These are phyloP conservation scores for Rusavskia elegans DNA, from an alignment of 495 filamentous ascomycete species.

Conservation along the genomic window DNA sequence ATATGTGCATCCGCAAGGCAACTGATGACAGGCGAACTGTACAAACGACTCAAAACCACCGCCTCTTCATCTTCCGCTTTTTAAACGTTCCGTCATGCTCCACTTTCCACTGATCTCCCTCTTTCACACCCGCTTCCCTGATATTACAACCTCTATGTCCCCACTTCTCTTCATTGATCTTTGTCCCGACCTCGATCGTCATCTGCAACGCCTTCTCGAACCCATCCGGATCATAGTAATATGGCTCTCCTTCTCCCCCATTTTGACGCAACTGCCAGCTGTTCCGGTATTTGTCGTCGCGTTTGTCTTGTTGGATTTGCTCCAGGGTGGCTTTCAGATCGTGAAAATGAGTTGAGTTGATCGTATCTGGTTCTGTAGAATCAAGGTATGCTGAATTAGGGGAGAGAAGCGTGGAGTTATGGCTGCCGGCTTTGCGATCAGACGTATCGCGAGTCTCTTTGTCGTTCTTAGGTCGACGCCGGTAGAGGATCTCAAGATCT, in stretches of 20 bases:
- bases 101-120: slow-evolving; percentile 34
- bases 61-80: no score
- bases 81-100: slow-evolving; percentile 22
- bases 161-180: slow-evolving; percentile 42
- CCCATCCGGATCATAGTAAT: slow-evolving; percentile 35
- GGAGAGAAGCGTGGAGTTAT: neutral
- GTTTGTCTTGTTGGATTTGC: slow-evolving; percentile 22
- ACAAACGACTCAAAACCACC: no score
- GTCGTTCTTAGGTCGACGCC: slow-evolving; percentile 2
- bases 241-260: slow-evolving; percentile 45
- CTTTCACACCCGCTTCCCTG: slow-evolving; percentile 19
- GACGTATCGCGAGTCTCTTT: neutral
- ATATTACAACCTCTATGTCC: slow-evolving; percentile 39
- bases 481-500: slow-evolving; percentile 10
- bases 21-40: no score
- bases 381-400: slow-evolving; percentile 3
- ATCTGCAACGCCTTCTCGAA: slow-evolving; percentile 35
- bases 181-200: slow-evolving; percentile 33
- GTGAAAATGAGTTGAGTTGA: slow-evolving; percentile 5
- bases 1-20: no score
- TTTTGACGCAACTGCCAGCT: slow-evolving; percentile 41
- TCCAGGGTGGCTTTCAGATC: slow-evolving; percentile 20
- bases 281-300: slow-evolving; percentile 28
- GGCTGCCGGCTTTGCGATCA: neutral
- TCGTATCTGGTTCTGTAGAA: slow-evolving; percentile 1